phyloP scores from a whole-genome alignment of 495 filamentous ascomycete genomes.

The Tuber aestivum region DNA sequence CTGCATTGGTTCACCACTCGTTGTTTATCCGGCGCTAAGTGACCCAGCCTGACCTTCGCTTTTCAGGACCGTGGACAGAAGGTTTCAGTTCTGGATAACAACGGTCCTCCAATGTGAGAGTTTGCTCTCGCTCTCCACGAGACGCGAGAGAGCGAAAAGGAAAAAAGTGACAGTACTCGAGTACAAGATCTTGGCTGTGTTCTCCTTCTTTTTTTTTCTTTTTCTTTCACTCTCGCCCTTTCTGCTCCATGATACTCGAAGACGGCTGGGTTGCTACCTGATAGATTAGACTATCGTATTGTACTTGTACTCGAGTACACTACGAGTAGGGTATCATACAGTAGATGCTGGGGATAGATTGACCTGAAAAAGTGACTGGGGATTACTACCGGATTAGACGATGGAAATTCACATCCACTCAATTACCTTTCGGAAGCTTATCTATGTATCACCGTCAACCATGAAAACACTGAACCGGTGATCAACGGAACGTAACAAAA shows the following conservation, averaged over 20 bases:
- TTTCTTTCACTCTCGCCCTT: not conserved
- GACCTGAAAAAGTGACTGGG: not conserved
- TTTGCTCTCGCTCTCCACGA: not conserved
- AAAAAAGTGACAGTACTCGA: not conserved
- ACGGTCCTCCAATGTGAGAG: not conserved
- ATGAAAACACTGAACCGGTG: not conserved
- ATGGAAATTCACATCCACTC: not conserved
- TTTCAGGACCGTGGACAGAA: not conserved
- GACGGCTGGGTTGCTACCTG: not conserved
- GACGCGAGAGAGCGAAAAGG: not conserved
- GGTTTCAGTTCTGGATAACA: not conserved
- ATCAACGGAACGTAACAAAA: not conserved
- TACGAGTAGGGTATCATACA: not conserved
- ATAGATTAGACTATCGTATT: not conserved
- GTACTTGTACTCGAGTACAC: too few relatives aligned
- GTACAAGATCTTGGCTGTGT: not conserved
- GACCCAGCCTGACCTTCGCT: not conserved
- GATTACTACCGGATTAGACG: not conserved
- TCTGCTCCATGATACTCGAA: not conserved
- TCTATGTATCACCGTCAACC: not conserved
- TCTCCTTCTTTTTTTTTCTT: not conserved
- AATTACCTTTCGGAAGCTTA: constrained; percentile 2
- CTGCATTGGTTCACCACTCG: constrained; percentile 1
- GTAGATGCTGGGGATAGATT: not conserved
- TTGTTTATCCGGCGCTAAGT: constrained; percentile 5